A percentile compares a stretch with the other conserved stretches of the same genome.
These are phyloP conservation scores for Neopestalotiopsis clavispora DNA, from an alignment of 2,329 filamentous ascomycete species.

Conservation along the genomic window DNA sequence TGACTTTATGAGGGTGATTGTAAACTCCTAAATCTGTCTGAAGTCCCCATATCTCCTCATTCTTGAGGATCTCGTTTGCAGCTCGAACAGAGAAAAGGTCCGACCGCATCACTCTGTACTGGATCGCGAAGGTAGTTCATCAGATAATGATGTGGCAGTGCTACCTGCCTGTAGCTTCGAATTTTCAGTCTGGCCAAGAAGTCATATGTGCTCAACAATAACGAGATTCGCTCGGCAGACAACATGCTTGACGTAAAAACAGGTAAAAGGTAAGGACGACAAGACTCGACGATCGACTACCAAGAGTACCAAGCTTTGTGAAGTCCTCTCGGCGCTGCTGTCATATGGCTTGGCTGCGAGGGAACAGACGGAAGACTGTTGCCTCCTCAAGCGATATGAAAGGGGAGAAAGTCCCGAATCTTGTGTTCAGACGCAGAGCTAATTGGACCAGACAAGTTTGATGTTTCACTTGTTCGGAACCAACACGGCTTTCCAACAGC, in stretches of 20 bases:
- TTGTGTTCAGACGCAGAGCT: not conserved
- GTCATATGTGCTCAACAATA: too few species aligned
- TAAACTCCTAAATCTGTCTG: too few species aligned
- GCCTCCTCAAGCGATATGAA: not conserved
- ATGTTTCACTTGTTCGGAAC: not conserved
- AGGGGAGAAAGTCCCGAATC: not conserved
- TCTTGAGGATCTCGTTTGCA: too few species aligned
- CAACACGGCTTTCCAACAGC: not conserved
- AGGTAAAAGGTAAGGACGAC: not conserved
- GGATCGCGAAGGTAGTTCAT: too few species aligned
- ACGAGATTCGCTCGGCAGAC: not conserved
- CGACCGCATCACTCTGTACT: too few species aligned
- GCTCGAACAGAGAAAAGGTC: too few species aligned
- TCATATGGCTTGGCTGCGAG: not conserved
- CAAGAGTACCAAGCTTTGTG: conserved; percentile 11
- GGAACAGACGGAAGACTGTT: not conserved
- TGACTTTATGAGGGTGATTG: too few species aligned
- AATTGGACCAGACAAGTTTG: not conserved
- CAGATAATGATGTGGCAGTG: too few species aligned
- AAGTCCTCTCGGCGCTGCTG: conserved; percentile 6
- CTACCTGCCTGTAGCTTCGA: too few species aligned
- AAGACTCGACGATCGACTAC: not conserved
- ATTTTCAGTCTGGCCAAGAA: too few species aligned
- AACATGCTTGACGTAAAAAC: not conserved
- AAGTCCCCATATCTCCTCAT: too few species aligned